Percentiles rank a stretch among this genome's conserved stretches.
phyloP scores from a whole-genome alignment of 129 eudicot genomes.

The Escallonia herrerae region DNA sequence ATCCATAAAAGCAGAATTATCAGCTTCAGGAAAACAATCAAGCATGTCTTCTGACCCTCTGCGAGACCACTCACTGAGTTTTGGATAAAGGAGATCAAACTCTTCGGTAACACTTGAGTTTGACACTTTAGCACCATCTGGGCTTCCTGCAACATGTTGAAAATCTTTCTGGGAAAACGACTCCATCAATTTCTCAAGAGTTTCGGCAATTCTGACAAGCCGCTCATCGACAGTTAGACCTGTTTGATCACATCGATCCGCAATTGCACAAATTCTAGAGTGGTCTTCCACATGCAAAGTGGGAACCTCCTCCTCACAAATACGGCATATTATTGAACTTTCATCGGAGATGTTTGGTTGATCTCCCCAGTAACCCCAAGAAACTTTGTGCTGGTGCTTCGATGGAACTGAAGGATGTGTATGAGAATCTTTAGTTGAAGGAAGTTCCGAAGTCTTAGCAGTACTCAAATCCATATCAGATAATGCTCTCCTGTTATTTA shows the following conservation, averaged over 20 bases:
- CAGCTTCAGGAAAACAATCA: slow-evolving; percentile 73
- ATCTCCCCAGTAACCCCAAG: slow-evolving; percentile 97
- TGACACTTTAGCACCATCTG: slow-evolving; percentile 73
- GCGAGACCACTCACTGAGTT: slow-evolving; percentile 84
- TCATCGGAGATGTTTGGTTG: slow-evolving; percentile 65
- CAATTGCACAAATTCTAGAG: slow-evolving; percentile 91
- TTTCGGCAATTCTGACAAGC: slow-evolving; percentile 70
- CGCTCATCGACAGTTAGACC: slow-evolving; percentile 87
- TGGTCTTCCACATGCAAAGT: slow-evolving; percentile 95
- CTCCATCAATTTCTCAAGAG: slow-evolving; percentile 83
- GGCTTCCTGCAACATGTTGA: slow-evolving; percentile 58
- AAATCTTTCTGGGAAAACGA: slow-evolving; percentile 64
- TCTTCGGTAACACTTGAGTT: slow-evolving; percentile 79
- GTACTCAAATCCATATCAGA: slow-evolving; percentile 40
- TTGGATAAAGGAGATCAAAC: slow-evolving; percentile 65
- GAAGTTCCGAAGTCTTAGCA: slow-evolving; percentile 41
- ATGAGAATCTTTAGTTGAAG: slow-evolving; percentile 47
- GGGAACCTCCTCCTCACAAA: slow-evolving; percentile 97
- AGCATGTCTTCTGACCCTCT: slow-evolving; percentile 98
- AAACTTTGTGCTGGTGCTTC: slow-evolving; percentile 72
- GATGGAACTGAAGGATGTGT: slow-evolving; percentile 38
- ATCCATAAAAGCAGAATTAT: slow-evolving; percentile 66
- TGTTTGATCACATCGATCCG: slow-evolving; percentile 88
- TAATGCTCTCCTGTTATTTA: slow-evolving; percentile 28
- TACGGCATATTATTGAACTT: slow-evolving; percentile 85